Evolutionary conservation across 257 asterid species (phyloP), one percentile per base, ranked within the genome.

Genomic region (Hygrophila difformis): DNA sequence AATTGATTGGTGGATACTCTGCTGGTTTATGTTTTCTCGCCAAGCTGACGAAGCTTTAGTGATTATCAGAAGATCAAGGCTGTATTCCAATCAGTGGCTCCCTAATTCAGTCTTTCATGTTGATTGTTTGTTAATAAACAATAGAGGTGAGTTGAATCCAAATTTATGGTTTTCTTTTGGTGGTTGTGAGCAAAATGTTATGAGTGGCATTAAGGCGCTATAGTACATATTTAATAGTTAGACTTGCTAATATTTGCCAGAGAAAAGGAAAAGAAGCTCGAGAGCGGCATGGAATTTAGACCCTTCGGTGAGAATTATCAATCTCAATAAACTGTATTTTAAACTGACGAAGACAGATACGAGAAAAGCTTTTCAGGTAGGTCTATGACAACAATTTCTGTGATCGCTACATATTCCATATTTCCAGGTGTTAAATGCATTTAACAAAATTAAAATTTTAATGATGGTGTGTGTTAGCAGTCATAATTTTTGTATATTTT

Each of bases 351-450:
- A 57, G 56, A 54, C 22, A 57, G 76, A 70, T 39, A 12, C 54
- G 19, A 56, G 28, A 37, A 56, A 44, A 46, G 49, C 34, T 63
- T 53, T 66, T 50, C 78, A 76, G 95, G 97, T 84, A 48, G 41
- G 44, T 50, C 45, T 57, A 28, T 59, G 53, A 64, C 39, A 53
- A 10, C 16, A 13, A 24, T 13, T 33, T 2, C 12, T 33, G 1
- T 33, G 12, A 12, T 5, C 37, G 10, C 37, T 33, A 12, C 8
- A 12, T 2, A 1, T 19, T 43, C 7, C 11, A n/a, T n/a, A n/a
- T n/a, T n/a, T n/a, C n/a, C n/a, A n/a, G n/a, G n/a, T n/a, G n/a
- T n/a, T n/a, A n/a, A n/a, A n/a, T n/a, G n/a, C 8, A 15, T 6
- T 40, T 40, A 16, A 13, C 8, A 39, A 39, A 20, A 9, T 0